Conservation (phyloP, 148 eudicot species). For the Chenopodium suecicum region DNA sequence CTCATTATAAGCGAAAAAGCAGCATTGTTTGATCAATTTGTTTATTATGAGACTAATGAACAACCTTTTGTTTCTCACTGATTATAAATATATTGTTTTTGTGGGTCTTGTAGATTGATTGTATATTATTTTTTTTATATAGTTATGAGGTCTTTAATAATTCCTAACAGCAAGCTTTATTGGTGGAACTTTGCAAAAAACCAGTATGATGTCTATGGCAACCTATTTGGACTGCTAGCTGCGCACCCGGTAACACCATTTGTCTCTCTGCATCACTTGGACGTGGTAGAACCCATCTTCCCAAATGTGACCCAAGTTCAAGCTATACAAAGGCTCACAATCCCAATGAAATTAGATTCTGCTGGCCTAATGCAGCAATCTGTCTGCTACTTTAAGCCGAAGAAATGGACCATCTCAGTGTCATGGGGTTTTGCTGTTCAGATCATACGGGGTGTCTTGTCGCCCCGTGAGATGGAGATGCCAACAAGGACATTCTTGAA, state of each 20-base stretch:
- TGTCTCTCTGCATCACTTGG: slow-evolving; percentile 83
- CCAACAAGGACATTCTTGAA: slow-evolving; percentile 92
- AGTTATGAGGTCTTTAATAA: slow-evolving; percentile 1
- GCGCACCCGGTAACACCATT: slow-evolving; percentile 88
- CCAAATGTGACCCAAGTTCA: slow-evolving; percentile 64
- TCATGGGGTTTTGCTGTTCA: slow-evolving; percentile 94
- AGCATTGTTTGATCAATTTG: neutral
- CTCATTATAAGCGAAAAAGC: neutral
- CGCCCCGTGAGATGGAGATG: slow-evolving; percentile 89
- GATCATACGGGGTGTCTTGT: slow-evolving; percentile 66
- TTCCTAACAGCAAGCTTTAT: slow-evolving; percentile 24
- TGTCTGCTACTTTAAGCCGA: slow-evolving; percentile 60
- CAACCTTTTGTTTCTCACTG: neutral
- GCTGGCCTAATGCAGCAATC: slow-evolving; percentile 88
- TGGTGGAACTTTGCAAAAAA: slow-evolving; percentile 17
- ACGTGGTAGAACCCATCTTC: slow-evolving; percentile 89
- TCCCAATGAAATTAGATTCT: slow-evolving; percentile 78
- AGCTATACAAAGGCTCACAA: slow-evolving; percentile 49
- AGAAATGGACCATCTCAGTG: slow-evolving; percentile 76
- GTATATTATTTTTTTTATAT: neutral
- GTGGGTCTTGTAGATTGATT: neutral
- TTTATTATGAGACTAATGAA: no score
- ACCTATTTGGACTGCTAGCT: slow-evolving; percentile 82
- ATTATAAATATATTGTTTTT: neutral
- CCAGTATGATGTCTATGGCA: slow-evolving; percentile 89